Conservation (phyloP, 441 rosid species). For the Metrosideros polymorpha region DNA sequence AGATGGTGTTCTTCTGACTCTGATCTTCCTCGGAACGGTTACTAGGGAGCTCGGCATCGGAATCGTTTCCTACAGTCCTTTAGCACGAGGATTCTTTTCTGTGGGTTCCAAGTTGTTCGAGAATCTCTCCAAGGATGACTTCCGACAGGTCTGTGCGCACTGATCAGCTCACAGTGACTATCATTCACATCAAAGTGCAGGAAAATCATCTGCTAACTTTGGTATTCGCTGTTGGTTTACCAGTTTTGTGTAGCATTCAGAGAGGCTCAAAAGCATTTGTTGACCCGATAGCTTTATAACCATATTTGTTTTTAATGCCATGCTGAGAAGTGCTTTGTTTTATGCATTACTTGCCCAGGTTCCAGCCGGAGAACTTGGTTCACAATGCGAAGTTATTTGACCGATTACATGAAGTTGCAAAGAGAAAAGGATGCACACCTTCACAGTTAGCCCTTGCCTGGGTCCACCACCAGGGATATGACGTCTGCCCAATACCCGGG, state of each 20-base stretch:
- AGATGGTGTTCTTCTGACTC: not conserved
- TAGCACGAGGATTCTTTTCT: not conserved
- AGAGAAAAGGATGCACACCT: not conserved
- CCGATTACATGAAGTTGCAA: not conserved
- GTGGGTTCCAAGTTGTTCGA: not conserved
- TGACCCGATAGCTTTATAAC: not conserved
- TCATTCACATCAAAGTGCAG: not conserved
- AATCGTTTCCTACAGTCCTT: not conserved
- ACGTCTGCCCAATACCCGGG: not conserved
- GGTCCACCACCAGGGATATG: not conserved
- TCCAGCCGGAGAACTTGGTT: slow-evolving; percentile 7
- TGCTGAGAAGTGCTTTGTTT: not conserved
- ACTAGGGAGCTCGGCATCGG: not conserved
- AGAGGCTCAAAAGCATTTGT: not conserved
- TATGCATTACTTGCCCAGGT: slow-evolving; percentile 7
- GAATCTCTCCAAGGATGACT: not conserved
- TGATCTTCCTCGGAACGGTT: not conserved
- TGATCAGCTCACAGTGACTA: not conserved
- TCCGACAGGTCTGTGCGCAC: not conserved
- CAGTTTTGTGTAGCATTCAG: not conserved
- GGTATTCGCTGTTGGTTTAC: not conserved
- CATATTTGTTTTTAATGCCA: not conserved
- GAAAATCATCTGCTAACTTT: not conserved
- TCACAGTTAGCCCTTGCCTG: not conserved
- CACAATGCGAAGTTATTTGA: slow-evolving; percentile 4